Evolutionary conservation across 2,329 filamentous ascomycete genomes (phyloP), one percentile per base, ranked within the genome.

Genomic region (Sporothrix sp.): DNA sequence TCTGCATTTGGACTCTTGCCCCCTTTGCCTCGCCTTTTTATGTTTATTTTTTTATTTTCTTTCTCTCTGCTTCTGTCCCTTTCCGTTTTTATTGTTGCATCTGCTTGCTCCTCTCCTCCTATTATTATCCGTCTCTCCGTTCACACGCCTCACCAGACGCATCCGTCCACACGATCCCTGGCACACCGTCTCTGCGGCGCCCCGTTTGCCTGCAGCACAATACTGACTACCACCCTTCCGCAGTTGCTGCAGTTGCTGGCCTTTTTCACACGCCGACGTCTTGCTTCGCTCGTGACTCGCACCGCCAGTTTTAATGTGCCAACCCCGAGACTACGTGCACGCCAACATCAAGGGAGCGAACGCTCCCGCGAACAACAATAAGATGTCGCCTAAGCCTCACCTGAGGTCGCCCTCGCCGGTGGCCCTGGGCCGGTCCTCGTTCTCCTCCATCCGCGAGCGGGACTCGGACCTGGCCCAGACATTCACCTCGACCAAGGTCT

Each of bases 401-500:
- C 43, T 45, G 54, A 47, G 49, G 52, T 43, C 47, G 36, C 51
- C 44, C 50, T 55, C 56, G 43, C 52, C 54, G 23, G 37, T 42
- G 20, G 40, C 42, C 27, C 9, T 36, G 52, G 64, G 63, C 55
- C 73, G 77, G 53, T 74, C 75, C 27, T 81, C 78, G 52, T 81
- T 81, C 65, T 81, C 78, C 27, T 81, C 78, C 40, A 76, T 81
- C 53, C 71, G 78, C 54, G 78, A 81, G 67, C 74, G 75, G 62
- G 75, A 79, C 60, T 70, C 72, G 58, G 73, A 75, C 54, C 65
- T 81, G 27, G 73, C 76, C 51, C 80, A 84, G 67, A 76, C 75
- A 50, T 84, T 84, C 57, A 82, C 78, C 45, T 73, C 73, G 49
- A 76, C 76, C 61, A 82, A 81, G 63, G 66, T 81, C 54, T 82